Base-by-base conservation (phyloP, 352 stramenopile genomes). In the Albugo candida region DNA sequence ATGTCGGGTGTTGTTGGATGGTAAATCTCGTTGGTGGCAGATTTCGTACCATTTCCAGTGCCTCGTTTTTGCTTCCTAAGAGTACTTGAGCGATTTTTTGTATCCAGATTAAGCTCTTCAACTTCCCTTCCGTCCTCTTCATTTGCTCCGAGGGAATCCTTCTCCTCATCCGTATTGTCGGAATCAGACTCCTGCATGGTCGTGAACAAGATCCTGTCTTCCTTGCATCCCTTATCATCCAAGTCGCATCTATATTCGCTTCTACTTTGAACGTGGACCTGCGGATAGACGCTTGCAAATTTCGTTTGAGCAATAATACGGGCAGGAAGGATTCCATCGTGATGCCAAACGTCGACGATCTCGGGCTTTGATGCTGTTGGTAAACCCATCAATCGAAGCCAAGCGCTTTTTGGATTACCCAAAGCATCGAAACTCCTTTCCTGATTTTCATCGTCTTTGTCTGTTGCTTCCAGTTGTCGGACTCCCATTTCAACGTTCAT, bases 311-410 rank as follows among this genome's bases (percentile, higher is more conserved):
- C 59, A 24, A 83, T 44, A 31, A 79, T 65, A 1, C 74, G 65
- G 1, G 74, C 58, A 11, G 66, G 62, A 5, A 87, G 43, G 1
- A 47, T 47, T 34, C 79, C 62, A 14, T 79, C 67, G 1, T 61
- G 11, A 49, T 87, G 74, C 74, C 74, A 87, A 1, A 87, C 74
- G 36, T 87, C 74, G 24, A 87, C 55, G 56, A 87, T 63, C 0
- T 70, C 68, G 39, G 79, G 68, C 38, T 87, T 67, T 1, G 59
- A 52, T 0, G 54, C 43, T n/a, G 59, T 45, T 11, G 74, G 74
- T 8, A 87, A 58, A 2, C 68, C 70, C 13, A 87, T 54, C 36
- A 83, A 52, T 11, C 64, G 63, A 35, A 76, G 64, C 71, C 71
- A 87, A 0, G 70, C 67, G 19, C 53, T 61, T 10, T 63, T 44